Base-by-base conservation (phyloP, 2,329 filamentous ascomycete species). In the Beauveria bassiana region DNA sequence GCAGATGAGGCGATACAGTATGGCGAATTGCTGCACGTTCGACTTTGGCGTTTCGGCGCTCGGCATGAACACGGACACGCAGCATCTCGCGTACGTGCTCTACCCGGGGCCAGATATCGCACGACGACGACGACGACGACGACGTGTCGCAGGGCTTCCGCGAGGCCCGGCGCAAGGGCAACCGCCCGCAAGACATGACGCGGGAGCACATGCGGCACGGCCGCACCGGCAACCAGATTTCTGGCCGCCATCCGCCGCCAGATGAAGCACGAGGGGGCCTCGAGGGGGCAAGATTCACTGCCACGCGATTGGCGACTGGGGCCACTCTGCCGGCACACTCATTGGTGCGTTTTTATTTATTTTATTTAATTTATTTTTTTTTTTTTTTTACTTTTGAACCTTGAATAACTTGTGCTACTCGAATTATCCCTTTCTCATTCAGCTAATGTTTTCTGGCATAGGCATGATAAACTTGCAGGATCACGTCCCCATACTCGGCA, bases 391-490 rank as follows among this genome's bases (percentile, higher is more conserved):
- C 22, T 22, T 22, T 22, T 22, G 22, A 10, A 38, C 3, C 9
- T 20, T n/a, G 2, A 10, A 7, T 3, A 34, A 34, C 1, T 34
- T 34, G 31, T 26, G 31, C 31, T 34, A 5, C 31, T 14, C 31
- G 10, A 34, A 5, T 4, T 1, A 34, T 12, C 0, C 31, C 5
- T 4, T 34, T 34, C 12, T 34, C 4, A 34, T 12, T 5, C 31
- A 5, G 31, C 12, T 34, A 34, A 14, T 34, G 10, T 12, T 34
- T 14, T 12, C 31, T 34, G 31, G 31, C 31, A 34, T 34, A 79
- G 78, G 79, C 45, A 80, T 81, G 78, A 78, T 77, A 1, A 81
- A 81, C 63, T 70, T 81, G 20, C 79, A 81, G 65, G 73, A 77
- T 4, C 68, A 69, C n/a, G 79, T 81, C 6, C 76, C 77, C 0